These are phyloP conservation scores for Mycena haematopus DNA, from an alignment of 768 basidiomycete species.

Conservation along the genomic window DNA sequence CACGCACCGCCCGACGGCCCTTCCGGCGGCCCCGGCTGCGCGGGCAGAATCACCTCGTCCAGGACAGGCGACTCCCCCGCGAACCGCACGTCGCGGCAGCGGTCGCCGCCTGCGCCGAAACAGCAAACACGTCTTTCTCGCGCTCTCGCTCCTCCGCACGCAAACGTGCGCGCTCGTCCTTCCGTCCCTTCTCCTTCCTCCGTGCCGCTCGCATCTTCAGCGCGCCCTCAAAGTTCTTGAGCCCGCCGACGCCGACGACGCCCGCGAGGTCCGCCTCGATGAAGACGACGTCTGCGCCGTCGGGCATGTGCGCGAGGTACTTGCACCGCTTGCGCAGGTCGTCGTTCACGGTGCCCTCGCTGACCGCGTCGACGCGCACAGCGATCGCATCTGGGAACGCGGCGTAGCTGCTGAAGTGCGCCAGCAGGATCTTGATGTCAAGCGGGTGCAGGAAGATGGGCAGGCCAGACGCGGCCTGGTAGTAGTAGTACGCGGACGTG, in stretches of 20 bases:
- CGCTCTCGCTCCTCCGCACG: constrained; percentile 79
- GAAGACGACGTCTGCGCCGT: constrained; percentile 92
- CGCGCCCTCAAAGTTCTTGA: constrained; percentile 85
- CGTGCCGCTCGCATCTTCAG: constrained; percentile 76
- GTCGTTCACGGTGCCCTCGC: constrained; percentile 86
- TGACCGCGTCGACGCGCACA: constrained; percentile 77
- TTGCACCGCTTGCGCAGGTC: constrained; percentile 95
- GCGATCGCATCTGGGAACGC: constrained; percentile 85
- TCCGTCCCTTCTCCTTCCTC: constrained; percentile 81
- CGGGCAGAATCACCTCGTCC: constrained; percentile 36
- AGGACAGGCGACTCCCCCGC: constrained; percentile 34
- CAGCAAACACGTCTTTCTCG: constrained; percentile 51
- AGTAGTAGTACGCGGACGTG: constrained; percentile 92
- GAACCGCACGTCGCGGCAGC: constrained; percentile 27
- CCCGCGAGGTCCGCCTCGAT: constrained; percentile 84
- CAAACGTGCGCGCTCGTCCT: constrained; percentile 84
- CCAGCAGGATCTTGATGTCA: constrained; percentile 90
- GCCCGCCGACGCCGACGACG: constrained; percentile 75
- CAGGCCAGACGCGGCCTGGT: constrained; percentile 91
- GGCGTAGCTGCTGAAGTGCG: constrained; percentile 81
- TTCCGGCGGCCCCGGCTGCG: constrained; percentile 28
- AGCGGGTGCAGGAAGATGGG: constrained; percentile 94
- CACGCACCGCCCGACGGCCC: constrained; percentile 60
- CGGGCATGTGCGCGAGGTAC: constrained; percentile 91
- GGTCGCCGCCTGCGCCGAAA: constrained; percentile 19